Conservation (phyloP, 148 eudicot species). For the Rhododendron molle region DNA sequence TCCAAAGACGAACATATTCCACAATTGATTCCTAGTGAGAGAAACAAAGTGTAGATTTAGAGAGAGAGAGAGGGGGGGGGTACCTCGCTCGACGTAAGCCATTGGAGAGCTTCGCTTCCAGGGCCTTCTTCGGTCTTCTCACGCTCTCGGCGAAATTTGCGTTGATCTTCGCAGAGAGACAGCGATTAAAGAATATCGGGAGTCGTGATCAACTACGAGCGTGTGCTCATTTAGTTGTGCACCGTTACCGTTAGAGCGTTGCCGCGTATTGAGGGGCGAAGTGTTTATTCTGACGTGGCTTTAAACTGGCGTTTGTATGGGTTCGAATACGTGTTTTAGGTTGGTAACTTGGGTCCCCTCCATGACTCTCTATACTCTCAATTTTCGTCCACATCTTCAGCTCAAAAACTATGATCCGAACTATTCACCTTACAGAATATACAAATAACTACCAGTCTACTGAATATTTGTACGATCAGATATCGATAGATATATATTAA, state of each 20-base stretch:
- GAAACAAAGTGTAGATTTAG: not conserved
- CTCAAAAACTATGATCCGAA: no score
- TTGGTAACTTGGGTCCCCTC: no score
- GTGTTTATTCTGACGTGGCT: not conserved
- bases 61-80: constrained; percentile 4
- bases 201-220: not conserved
- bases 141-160: not conserved
- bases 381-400: no score
- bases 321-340: no score
- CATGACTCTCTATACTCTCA: no score
- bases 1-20: not conserved
- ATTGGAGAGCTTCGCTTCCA: constrained; percentile 18
- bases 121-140: not conserved
- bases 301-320: not conserved
- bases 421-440: no score
- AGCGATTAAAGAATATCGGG: not conserved
- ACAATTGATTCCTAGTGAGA: not conserved
- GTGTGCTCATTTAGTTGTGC: not conserved
- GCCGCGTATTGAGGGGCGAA: not conserved
- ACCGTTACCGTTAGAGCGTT: not conserved
- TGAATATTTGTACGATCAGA: no score
- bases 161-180: not conserved
- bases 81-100: constrained; percentile 55
- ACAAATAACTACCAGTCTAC: no score
- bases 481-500: no score